Base-by-base conservation (phyloP, 2,329 filamentous ascomycete species). In the Penicillium sp. region DNA sequence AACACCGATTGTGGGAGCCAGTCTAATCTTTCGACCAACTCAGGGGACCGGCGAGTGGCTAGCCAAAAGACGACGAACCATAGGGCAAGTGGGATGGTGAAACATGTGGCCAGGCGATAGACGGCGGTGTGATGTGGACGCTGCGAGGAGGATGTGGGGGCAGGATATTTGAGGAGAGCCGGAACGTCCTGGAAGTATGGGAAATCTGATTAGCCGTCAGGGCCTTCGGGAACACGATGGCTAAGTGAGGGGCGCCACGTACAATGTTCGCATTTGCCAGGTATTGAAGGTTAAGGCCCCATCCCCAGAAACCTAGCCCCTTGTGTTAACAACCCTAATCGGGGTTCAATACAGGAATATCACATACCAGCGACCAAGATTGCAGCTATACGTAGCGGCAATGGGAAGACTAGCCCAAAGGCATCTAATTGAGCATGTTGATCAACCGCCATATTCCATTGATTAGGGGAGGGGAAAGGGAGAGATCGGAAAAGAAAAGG, bases 241-340 rank as follows among this genome's bases (percentile, higher is more conserved):
- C 26, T 45, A 43, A 53, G 53, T 51, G 57, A 54, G 44, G 51
- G 44, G 22, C 41, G 46, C 35, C 44, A 71, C 80, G 58, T 74
- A 86, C 84, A 77, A 99, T 95, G 71, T 89, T 89, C 68, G 86
- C 80, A 56, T 85, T 76, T 67, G 88, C 82, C 57, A 97, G 86
- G 76, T 90, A 92, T 71, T 97, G 91, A 38, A 97, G 84, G 77
- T 97, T 97, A 65, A 89, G 75, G 62, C 88, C 91, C 91, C 93
- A 99, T 72, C 90, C 91, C 93, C 93, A 97, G 68, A 96, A 87
- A 65, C 90, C 91, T 95, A 33, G 63, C 33, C 30, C 53, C 61
- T 33, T 56, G 40, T 60, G 47, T 60, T 50, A 62, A 37, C 33
- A 43, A 22, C 8, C 16, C 48, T 36, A 22, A 16, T 44, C 33